A percentile compares a stretch with the other conserved stretches of the same genome.
phyloP scores from a whole-genome alignment of 2,329 filamentous ascomycete genomes.

The Colletotrichum filicis region DNA sequence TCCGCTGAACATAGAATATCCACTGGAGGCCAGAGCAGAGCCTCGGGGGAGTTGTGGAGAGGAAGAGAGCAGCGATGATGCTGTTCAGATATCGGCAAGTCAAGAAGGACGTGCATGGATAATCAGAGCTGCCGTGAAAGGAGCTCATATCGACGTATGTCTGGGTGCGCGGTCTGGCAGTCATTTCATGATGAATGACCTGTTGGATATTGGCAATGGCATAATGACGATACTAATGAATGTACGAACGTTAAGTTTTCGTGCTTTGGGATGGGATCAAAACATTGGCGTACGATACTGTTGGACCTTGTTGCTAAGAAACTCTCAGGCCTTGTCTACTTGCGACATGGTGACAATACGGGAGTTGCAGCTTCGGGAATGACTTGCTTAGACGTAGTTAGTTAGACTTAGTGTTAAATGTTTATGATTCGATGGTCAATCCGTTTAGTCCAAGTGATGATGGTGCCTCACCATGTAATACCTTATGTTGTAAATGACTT shows the following conservation, averaged over 20 bases:
- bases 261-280: slow-evolving; percentile 26
- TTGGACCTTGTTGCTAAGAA: slow-evolving; percentile 2
- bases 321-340: slow-evolving; percentile 8
- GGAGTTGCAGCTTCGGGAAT: slow-evolving; percentile 21
- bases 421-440: slow-evolving; percentile 4
- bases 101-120: not conserved
- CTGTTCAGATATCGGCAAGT: not conserved
- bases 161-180: slow-evolving; percentile 21
- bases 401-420: slow-evolving; percentile 33
- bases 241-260: slow-evolving; percentile 31
- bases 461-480: too few relatives aligned
- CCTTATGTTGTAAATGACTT: too few relatives aligned
- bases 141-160: slow-evolving; percentile 27
- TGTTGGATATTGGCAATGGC: slow-evolving; percentile 32
- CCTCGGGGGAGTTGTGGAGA: not conserved
- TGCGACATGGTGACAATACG: slow-evolving; percentile 1
- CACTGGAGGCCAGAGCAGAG: not conserved
- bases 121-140: slow-evolving; percentile 2
- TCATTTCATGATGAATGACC: slow-evolving; percentile 25
- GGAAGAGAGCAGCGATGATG: not conserved
- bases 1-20: slow-evolving; percentile 19
- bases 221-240: slow-evolving; percentile 36
- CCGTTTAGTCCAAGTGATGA: not conserved
- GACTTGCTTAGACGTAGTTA: slow-evolving; percentile 27
- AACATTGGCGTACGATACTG: not conserved